Evolutionary conservation across 352 stramenopile species (phyloP), one percentile per base, ranked within the genome.

Genomic region (Globisporangium cystogenes): DNA sequence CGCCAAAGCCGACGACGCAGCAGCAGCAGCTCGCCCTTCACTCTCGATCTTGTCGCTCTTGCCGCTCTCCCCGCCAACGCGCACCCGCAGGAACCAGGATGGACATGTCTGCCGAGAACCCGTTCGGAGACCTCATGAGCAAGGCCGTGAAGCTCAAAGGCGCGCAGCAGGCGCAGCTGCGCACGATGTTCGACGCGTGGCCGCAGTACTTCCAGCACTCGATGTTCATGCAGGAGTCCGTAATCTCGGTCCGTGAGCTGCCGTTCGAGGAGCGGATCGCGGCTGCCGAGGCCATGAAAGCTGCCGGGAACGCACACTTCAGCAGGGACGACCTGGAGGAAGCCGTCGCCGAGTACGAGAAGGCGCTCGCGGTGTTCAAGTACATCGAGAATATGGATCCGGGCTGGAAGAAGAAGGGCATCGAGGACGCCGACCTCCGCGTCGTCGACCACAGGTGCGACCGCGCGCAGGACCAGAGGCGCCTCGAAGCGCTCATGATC

Each of bases 201-300:
- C 79, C 83, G 33, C 75, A 86, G 57, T 91, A 90, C 57, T 90
- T 94, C 36, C 83, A 94, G 68, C 81, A 92, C 54, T 92, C 83
- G 18, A 74, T 94, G 59, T 94, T 94, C 53, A 91, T 94, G 79
- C 75, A 90, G 48, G 76, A 92, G 26, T 88, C 73, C 0, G 78
- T 92, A 15, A 61, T 68, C 15, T 70, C 57, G 0, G 62, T 76
- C 20, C 79, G 78, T 4, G 24, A 42, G 15, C 68, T 79, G 10
- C 26, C 64, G 16, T 87, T 90, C 56, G 18, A 48, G 4, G 79
- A 87, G 47, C 75, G 81, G 6, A 70, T 91, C 2, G 52, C 59
- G n/a, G 63, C 67, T 23, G 81, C 81, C 0, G 67, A 86, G 36
- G 48, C 43, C 16, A 92, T 94, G 76, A 94, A 94, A 53, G 53